A percentile compares a stretch with the other conserved stretches of the same genome.
Conservation (phyloP, 805 yeast species). For the Ogataea pini region DNA sequence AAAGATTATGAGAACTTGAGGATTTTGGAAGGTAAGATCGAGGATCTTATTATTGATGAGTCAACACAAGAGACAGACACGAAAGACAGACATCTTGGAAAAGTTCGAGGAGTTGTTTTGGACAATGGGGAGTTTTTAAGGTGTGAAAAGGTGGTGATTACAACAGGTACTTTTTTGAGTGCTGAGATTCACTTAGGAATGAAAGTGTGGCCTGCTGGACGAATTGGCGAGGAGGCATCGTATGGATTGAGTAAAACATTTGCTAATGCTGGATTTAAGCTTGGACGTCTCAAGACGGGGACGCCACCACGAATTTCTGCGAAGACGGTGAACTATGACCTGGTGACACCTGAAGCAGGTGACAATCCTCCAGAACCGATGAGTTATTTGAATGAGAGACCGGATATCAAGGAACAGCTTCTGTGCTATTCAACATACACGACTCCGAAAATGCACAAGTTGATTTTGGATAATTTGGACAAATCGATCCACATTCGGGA, state of each 20-base stretch:
- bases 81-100: constrained; percentile 44
- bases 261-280: constrained; percentile 69
- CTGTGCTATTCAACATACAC: constrained; percentile 79
- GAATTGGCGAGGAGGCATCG: constrained; percentile 91
- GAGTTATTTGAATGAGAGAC: constrained; percentile 77
- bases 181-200: constrained; percentile 95
- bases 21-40: constrained; percentile 73
- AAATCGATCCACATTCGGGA: constrained; percentile 89
- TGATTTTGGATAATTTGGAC: constrained; percentile 69
- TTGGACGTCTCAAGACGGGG: constrained; percentile 94
- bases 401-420: constrained; percentile 60
- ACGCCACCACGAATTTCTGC: constrained; percentile 90
- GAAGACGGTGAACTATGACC: constrained; percentile 64
- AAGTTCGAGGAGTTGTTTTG: constrained; percentile 70
- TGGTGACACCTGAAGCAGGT: constrained; percentile 71
- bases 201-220: constrained; percentile 79
- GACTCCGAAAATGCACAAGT: constrained; percentile 68
- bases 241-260: constrained; percentile 85
- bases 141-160: constrained; percentile 73
- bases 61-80: constrained; percentile 28
- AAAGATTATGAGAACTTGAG: constrained; percentile 54
- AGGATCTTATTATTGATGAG: constrained; percentile 71
- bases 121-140: constrained; percentile 63
- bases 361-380: constrained; percentile 87
- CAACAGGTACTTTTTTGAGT: constrained; percentile 94